These are phyloP conservation scores for Hippophae gyantsensis DNA, from an alignment of 306 rosid species.

Conservation along the genomic window DNA sequence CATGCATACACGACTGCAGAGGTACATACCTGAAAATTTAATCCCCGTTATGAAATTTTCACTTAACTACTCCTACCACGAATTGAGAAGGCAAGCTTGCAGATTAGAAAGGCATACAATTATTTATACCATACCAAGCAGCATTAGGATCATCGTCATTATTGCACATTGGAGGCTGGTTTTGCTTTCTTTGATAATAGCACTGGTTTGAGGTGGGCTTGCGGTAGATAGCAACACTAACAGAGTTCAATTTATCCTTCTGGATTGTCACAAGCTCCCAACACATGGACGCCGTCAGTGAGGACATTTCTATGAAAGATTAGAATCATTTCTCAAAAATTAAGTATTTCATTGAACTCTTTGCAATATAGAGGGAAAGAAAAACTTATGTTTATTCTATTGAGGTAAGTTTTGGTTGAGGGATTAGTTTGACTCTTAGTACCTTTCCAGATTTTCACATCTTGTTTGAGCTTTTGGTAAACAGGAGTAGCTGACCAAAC, in stretches of 20 bases:
- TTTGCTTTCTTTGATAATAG: slow-evolving; percentile 54
- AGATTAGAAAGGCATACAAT: too few species aligned
- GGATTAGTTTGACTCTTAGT: neutral
- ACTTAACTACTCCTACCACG: too few species aligned
- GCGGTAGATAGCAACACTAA: slow-evolving; percentile 73
- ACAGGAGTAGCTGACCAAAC: slow-evolving; percentile 95
- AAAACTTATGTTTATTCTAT: too few species aligned
- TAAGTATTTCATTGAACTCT: too few species aligned
- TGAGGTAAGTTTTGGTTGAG: too few species aligned
- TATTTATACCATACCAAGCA: slow-evolving; percentile 48
- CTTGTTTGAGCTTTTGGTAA: slow-evolving; percentile 71
- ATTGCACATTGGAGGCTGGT: slow-evolving; percentile 70
- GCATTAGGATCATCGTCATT: slow-evolving; percentile 77
- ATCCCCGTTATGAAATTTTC: neutral
- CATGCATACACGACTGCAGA: slow-evolving; percentile 72
- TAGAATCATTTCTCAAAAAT: neutral
- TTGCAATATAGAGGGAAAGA: too few species aligned
- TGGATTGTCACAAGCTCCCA: slow-evolving; percentile 85
- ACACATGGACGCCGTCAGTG: slow-evolving; percentile 65
- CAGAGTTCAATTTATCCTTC: slow-evolving; percentile 46
- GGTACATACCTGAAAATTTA: slow-evolving; percentile 68
- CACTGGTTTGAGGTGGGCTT: slow-evolving; percentile 72
- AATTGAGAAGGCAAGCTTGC: too few species aligned
- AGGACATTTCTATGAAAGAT: slow-evolving; percentile 48
- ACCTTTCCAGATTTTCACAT: slow-evolving; percentile 79